phyloP scores from a whole-genome alignment of 2,329 filamentous ascomycete genomes.

The Dothideomycetes sp. region DNA sequence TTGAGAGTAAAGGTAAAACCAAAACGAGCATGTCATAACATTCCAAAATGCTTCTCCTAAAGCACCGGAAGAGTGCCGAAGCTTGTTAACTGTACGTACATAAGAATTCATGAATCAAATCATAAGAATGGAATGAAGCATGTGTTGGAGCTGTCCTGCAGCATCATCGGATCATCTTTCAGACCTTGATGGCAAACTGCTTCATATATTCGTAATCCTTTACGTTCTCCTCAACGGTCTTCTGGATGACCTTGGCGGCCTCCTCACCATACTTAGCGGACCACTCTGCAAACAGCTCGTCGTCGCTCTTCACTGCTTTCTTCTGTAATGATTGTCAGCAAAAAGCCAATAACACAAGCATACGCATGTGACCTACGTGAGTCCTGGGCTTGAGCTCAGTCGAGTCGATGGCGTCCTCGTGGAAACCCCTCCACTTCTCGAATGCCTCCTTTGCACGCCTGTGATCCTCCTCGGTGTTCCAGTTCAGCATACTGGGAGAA shows the following conservation, averaged over 20 bases:
- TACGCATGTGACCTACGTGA: slow-evolving; percentile 39
- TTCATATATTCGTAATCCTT: slow-evolving; percentile 74
- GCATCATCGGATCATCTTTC: background rate
- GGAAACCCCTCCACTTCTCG: slow-evolving; percentile 95
- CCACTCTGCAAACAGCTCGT: slow-evolving; percentile 64
- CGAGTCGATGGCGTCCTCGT: slow-evolving; percentile 86
- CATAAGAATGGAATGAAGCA: too few relatives aligned
- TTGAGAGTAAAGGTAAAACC: too few relatives aligned
- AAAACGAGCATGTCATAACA: too few relatives aligned
- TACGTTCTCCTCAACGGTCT: slow-evolving; percentile 62
- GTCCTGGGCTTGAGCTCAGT: slow-evolving; percentile 62
- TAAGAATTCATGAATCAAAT: too few relatives aligned
- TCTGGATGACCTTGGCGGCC: slow-evolving; percentile 58
- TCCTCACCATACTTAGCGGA: slow-evolving; percentile 63
- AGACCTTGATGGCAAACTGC: slow-evolving; percentile 57
- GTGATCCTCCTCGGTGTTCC: slow-evolving; percentile 69
- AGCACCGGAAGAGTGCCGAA: too few relatives aligned
- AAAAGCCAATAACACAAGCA: background rate
- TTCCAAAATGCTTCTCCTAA: too few relatives aligned
- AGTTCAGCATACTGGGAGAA: slow-evolving; percentile 67
- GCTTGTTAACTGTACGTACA: too few relatives aligned
- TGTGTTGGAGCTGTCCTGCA: too few relatives aligned
- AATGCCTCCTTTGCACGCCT: slow-evolving; percentile 62
- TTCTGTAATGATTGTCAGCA: slow-evolving; percentile 29
- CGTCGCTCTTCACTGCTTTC: slow-evolving; percentile 55